phyloP scores from a whole-genome alignment of 768 basidiomycete species.

The Daedaleopsis sinensis region DNA sequence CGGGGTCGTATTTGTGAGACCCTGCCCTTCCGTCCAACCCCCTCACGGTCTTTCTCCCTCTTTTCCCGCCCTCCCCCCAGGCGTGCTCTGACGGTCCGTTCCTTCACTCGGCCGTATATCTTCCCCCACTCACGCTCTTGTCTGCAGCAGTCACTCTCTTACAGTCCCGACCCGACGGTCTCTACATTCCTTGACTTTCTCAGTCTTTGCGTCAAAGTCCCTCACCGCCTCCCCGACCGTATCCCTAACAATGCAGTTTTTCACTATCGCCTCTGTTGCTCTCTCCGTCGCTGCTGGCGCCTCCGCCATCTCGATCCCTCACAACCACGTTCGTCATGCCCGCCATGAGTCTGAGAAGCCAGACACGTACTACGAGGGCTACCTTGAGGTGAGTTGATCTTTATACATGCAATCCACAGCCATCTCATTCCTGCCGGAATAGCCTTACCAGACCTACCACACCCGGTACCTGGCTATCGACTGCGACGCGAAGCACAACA shows the following conservation, averaged over 20 bases:
- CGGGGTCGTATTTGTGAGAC: not conserved
- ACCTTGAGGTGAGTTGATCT: conserved; percentile 45
- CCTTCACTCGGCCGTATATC: conserved; percentile 7
- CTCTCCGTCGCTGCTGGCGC: conserved; percentile 43
- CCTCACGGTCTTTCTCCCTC: conserved; percentile 29
- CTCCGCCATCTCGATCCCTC: conserved; percentile 42
- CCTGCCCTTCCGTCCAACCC: conserved; percentile 15
- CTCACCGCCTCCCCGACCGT: conserved; percentile 2
- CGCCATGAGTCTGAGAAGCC: conserved; percentile 49
- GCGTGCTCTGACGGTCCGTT: conserved; percentile 28
- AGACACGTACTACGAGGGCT: conserved; percentile 33
- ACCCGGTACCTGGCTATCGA: conserved; percentile 60
- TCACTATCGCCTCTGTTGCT: conserved; percentile 46
- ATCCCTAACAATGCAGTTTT: conserved; percentile 33
- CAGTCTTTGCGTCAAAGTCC: conserved; percentile 28
- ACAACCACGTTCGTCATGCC: conserved; percentile 27
- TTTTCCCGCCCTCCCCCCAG: conserved; percentile 13
- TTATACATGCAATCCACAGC: not conserved
- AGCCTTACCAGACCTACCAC: conserved; percentile 63
- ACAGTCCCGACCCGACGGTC: conserved; percentile 12
- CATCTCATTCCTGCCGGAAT: not conserved
- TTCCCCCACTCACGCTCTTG: not conserved
- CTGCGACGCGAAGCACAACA: conserved; percentile 43
- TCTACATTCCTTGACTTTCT: conserved; percentile 17
- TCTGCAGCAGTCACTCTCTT: conserved; percentile 29